These are phyloP conservation scores for Entomortierella chlamydospora DNA, from an alignment of 192 early-diverging fungal genomes.

Conservation along the genomic window DNA sequence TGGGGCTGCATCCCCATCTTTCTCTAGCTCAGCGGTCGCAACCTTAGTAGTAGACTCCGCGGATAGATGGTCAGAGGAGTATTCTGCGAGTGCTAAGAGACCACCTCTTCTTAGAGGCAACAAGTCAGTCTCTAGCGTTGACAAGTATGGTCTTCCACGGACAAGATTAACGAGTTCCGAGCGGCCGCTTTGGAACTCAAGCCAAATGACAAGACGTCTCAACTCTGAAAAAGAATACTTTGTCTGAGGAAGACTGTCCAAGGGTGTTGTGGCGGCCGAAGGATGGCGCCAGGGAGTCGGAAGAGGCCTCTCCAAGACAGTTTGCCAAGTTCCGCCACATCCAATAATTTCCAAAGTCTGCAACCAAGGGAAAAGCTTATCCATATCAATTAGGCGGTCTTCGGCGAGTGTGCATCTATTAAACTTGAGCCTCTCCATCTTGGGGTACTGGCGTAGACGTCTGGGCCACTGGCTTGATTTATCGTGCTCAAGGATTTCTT, in stretches of 20 bases:
- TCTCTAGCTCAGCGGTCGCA: too few relatives aligned
- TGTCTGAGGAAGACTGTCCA: not conserved
- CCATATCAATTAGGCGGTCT: not conserved
- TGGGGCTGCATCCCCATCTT: too few relatives aligned
- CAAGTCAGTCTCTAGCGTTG: constrained; percentile 11
- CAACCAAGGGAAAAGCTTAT: not conserved
- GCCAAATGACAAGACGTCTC: constrained; percentile 12
- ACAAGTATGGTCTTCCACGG: constrained; percentile 12
- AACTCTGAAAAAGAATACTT: constrained; percentile 11
- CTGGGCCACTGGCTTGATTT: too few relatives aligned
- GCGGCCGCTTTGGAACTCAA: constrained; percentile 6
- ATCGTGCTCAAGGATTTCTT: not conserved
- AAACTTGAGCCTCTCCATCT: not conserved
- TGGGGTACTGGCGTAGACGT: not conserved
- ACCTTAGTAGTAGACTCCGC: not conserved
- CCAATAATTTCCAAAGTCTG: not conserved
- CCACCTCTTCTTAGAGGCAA: not conserved
- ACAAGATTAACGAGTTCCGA: constrained; percentile 4
- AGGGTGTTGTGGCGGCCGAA: not conserved
- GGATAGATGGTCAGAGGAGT: constrained; percentile 1
- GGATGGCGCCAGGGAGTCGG: not conserved
- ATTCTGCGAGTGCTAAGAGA: constrained; percentile 10
- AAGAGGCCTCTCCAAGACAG: not conserved
- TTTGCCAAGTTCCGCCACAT: not conserved
- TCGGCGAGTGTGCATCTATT: not conserved